phyloP scores from a whole-genome alignment of 1,139 yeast species.

The Hyphopichia burtonii region DNA sequence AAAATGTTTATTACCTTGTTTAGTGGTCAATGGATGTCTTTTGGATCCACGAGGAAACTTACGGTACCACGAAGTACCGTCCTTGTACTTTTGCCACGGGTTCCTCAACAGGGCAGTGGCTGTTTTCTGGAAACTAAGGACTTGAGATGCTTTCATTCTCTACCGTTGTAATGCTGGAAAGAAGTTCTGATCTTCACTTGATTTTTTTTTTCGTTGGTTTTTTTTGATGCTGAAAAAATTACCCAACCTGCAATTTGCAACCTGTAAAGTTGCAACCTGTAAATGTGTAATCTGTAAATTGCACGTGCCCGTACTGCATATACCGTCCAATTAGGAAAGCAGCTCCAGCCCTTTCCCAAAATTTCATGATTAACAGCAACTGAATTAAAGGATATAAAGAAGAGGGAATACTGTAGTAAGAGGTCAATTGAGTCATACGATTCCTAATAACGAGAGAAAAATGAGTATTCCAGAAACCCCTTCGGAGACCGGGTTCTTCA shows the following conservation, averaged over 20 bases:
- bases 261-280: not conserved
- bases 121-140: slow-evolving; percentile 55
- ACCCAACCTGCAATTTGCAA: no score
- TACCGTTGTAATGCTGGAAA: slow-evolving; percentile 3
- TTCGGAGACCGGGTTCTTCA: slow-evolving; percentile 24
- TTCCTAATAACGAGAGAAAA: not conserved
- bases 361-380: not conserved
- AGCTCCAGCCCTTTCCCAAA: not conserved
- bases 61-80: slow-evolving; percentile 86
- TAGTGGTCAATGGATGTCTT: slow-evolving; percentile 83
- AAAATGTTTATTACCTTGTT: slow-evolving; percentile 90
- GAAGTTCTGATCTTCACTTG: no score
- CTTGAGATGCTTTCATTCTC: slow-evolving; percentile 54
- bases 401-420: not conserved
- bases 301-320: no score
- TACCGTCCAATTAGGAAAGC: not conserved
- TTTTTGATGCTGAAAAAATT: no score
- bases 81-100: slow-evolving; percentile 87
- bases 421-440: not conserved
- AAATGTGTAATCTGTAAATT: not conserved
- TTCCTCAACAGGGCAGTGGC: slow-evolving; percentile 57
- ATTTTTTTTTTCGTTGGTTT: no score
- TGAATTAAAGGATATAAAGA: no score
- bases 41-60: slow-evolving; percentile 73
- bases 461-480: slow-evolving; percentile 33